Percentiles rank a stretch among this genome's conserved stretches.
Conservation (phyloP, 352 stramenopile genomes). For the Globisporangium cederbergense region DNA sequence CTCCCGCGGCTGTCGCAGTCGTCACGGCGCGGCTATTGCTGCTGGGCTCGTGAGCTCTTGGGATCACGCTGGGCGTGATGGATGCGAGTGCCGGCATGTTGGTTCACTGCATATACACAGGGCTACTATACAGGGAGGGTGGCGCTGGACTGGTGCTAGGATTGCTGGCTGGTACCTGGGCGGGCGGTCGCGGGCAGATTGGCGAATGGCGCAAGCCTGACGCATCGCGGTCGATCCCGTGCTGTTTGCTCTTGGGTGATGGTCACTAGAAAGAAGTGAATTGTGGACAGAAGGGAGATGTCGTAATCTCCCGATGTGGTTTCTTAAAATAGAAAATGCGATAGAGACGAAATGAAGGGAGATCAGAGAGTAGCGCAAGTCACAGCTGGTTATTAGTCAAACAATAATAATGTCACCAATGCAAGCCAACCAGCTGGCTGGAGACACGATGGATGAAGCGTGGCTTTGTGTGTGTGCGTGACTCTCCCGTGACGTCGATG, state of each 20-base stretch:
- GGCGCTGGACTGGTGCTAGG: too few relatives aligned
- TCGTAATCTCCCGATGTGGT: neutral
- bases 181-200: neutral
- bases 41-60: neutral
- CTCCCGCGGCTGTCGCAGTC: neutral
- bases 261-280: neutral
- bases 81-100: conserved; percentile 1
- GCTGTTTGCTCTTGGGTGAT: too few relatives aligned
- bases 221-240: neutral
- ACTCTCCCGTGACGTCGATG: too few relatives aligned
- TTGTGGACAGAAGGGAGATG: conserved; percentile 2
- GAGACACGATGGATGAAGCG: too few relatives aligned
- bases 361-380: too few relatives aligned
- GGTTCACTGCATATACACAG: neutral
- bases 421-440: neutral
- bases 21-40: neutral
- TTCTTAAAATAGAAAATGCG: neutral
- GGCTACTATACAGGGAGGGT: neutral
- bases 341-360: conserved; percentile 4
- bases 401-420: neutral
- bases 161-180: too few relatives aligned
- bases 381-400: neutral
- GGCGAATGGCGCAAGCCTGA: neutral
- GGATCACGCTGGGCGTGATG: neutral
- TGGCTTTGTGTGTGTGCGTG: too few relatives aligned